Percentiles rank a stretch among this genome's conserved stretches.
Evolutionary conservation across 2,329 filamentous ascomycete species (phyloP).

Genomic region (Sodiomyces alkalinus): DNA sequence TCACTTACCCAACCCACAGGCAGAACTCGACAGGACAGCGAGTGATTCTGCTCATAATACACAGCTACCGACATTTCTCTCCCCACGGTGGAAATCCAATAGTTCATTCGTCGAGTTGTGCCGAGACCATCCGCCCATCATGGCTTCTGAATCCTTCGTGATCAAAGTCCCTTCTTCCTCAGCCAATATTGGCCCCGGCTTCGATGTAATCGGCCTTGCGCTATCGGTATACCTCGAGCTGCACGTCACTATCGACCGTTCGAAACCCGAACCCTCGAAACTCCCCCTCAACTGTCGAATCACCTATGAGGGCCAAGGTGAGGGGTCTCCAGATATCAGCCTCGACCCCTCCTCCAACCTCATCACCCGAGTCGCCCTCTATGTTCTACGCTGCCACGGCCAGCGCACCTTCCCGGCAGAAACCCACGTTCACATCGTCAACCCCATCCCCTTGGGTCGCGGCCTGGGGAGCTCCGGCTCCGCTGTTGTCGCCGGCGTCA

Average conservation of each 20-base stretch:
- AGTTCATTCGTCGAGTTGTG: no score
- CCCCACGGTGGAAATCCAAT: no score
- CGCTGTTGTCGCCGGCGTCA: slow-evolving; percentile 89
- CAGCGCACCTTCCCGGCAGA: slow-evolving; percentile 69
- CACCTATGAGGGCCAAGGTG: slow-evolving; percentile 75
- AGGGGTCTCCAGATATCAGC: slow-evolving; percentile 57
- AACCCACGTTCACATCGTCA: slow-evolving; percentile 88
- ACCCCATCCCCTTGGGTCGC: slow-evolving; percentile 84
- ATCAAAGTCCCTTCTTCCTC: slow-evolving; percentile 86
- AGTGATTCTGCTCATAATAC: no score
- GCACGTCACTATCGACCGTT: slow-evolving; percentile 58
- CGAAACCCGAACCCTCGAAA: slow-evolving; percentile 33
- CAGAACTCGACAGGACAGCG: no score
- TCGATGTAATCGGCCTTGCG: slow-evolving; percentile 93
- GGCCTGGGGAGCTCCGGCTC: slow-evolving; percentile 92
- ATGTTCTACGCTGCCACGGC: slow-evolving; percentile 85
- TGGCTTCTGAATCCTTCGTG: slow-evolving; percentile 50
- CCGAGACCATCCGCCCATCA: slow-evolving; percentile 9
- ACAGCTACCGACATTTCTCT: no score
- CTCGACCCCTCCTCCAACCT: slow-evolving; percentile 79
- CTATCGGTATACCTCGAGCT: slow-evolving; percentile 90
- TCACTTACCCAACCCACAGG: no score
- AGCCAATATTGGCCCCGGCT: slow-evolving; percentile 93
- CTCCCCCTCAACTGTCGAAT: slow-evolving; percentile 72
- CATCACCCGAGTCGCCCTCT: slow-evolving; percentile 84